A percentile compares a stretch with the other conserved stretches of the same genome.
Evolutionary conservation across 208 protist species (phyloP).

Genomic region (Plasmodiophora brassicae): DNA sequence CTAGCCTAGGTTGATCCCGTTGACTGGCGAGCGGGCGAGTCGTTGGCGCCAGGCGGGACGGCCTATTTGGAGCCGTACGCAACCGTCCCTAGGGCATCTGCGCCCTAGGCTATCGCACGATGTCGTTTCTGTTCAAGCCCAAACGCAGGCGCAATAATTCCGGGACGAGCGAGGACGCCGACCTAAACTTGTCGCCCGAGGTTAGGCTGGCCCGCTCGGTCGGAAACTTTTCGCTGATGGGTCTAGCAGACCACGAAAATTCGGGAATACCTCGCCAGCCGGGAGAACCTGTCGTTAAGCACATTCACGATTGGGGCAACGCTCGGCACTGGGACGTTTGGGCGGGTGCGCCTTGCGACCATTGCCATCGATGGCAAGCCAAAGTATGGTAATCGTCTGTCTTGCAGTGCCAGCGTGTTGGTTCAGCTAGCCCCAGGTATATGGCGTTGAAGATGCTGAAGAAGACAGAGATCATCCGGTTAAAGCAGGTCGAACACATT

Average conservation of each 20-base stretch:
- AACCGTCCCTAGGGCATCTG: too few relatives aligned
- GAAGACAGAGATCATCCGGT: slow-evolving; percentile 54
- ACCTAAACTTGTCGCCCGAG: too few relatives aligned
- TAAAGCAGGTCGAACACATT: slow-evolving; percentile 58
- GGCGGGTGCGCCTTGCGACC: slow-evolving; percentile 36
- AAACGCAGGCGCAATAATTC: neutral
- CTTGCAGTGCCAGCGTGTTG: neutral
- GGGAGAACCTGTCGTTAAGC: neutral
- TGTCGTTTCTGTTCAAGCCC: neutral
- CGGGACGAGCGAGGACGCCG: neutral
- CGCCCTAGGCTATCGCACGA: too few relatives aligned
- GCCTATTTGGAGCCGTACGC: too few relatives aligned
- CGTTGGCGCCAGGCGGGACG: too few relatives aligned
- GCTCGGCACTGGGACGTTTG: slow-evolving; percentile 46
- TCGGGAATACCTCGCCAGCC: neutral
- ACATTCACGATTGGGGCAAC: slow-evolving; percentile 30
- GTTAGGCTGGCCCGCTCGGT: too few relatives aligned
- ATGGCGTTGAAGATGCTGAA: slow-evolving; percentile 62
- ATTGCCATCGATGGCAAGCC: slow-evolving; percentile 7
- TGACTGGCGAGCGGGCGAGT: too few relatives aligned
- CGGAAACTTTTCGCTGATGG: too few relatives aligned
- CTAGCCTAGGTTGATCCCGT: too few relatives aligned
- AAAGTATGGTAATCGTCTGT: neutral
- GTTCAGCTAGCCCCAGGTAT: neutral
- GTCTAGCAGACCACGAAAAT: neutral